phyloP scores from a whole-genome alignment of 495 filamentous ascomycete genomes.

The Lasiosphaeria ovina region DNA sequence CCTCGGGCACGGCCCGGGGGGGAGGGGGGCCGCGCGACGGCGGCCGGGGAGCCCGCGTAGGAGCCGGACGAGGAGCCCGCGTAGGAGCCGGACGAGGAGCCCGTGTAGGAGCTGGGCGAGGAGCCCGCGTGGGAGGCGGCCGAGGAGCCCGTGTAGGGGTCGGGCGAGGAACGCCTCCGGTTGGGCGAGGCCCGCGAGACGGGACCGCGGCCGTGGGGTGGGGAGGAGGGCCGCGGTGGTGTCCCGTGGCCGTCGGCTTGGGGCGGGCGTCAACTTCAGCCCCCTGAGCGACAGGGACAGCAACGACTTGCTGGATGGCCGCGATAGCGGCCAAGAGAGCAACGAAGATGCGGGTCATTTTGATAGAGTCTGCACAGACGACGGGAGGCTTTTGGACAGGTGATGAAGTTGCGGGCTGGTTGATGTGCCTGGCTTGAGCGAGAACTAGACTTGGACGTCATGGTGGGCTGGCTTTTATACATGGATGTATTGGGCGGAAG shows the following conservation, averaged over 20 bases:
- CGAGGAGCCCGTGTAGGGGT: not conserved
- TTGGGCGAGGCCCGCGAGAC: not conserved
- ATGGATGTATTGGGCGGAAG: not conserved
- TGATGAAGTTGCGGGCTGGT: not conserved
- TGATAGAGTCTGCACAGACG: slow-evolving; percentile 1
- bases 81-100: not conserved
- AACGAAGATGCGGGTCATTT: slow-evolving; percentile 21
- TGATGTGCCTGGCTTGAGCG: not conserved
- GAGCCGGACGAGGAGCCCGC: not conserved
- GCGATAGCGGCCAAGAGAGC: slow-evolving; percentile 19
- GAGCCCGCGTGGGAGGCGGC: not conserved
- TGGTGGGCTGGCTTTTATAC: not conserved
- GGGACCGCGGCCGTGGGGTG: too few species aligned
- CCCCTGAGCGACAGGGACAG: slow-evolving; percentile 17
- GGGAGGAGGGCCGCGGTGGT: too few species aligned
- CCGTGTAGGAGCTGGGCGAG: too few species aligned
- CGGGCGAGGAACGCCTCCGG: not conserved
- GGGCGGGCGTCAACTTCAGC: not conserved
- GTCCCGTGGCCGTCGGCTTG: not conserved
- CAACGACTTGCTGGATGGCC: slow-evolving; percentile 18
- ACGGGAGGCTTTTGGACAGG: not conserved
- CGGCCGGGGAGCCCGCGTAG: not conserved
- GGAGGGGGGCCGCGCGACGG: not conserved
- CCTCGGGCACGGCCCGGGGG: not conserved
- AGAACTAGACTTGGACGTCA: not conserved